phyloP scores from a whole-genome alignment of 2,329 filamentous ascomycete species.

The Dendryphion nanum region DNA sequence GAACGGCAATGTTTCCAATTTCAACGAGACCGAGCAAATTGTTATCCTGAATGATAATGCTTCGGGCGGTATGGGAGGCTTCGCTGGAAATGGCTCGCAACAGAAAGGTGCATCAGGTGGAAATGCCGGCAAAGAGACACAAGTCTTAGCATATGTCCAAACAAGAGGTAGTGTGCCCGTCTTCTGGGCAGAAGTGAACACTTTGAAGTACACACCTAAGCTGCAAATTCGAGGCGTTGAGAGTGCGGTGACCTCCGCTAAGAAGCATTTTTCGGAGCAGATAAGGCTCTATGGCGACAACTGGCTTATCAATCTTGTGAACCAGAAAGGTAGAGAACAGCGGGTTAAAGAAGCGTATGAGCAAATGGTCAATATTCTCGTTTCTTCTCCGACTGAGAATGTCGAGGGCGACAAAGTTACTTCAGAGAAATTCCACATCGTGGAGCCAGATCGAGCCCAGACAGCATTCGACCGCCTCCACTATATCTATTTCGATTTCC shows the following conservation, averaged over 20 bases:
- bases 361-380: slow-evolving; percentile 75
- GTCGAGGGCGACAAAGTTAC: slow-evolving; percentile 65
- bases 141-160: slow-evolving; percentile 92
- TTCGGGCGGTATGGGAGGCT: slow-evolving; percentile 71
- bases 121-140: slow-evolving; percentile 68
- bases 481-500: slow-evolving; percentile 98
- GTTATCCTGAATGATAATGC: slow-evolving; percentile 82
- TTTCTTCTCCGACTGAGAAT: slow-evolving; percentile 66
- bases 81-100: slow-evolving; percentile 72
- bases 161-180: slow-evolving; percentile 94
- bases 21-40: slow-evolving; percentile 96
- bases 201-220: slow-evolving; percentile 84
- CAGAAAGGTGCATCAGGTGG: slow-evolving; percentile 63
- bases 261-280: slow-evolving; percentile 89
- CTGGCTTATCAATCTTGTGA: slow-evolving; percentile 95
- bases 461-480: slow-evolving; percentile 80
- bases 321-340: slow-evolving; percentile 89
- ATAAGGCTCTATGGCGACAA: slow-evolving; percentile 93
- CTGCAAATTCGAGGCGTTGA: slow-evolving; percentile 85
- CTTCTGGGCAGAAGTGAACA: slow-evolving; percentile 96
- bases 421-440: slow-evolving; percentile 76
- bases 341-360: slow-evolving; percentile 92
- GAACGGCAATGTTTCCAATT: slow-evolving; percentile 93
- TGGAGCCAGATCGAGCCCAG: slow-evolving; percentile 62
- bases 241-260: slow-evolving; percentile 72